Base-by-base conservation (phyloP, 2,329 filamentous ascomycete species). In the Aspergillus eucalypticola region DNA sequence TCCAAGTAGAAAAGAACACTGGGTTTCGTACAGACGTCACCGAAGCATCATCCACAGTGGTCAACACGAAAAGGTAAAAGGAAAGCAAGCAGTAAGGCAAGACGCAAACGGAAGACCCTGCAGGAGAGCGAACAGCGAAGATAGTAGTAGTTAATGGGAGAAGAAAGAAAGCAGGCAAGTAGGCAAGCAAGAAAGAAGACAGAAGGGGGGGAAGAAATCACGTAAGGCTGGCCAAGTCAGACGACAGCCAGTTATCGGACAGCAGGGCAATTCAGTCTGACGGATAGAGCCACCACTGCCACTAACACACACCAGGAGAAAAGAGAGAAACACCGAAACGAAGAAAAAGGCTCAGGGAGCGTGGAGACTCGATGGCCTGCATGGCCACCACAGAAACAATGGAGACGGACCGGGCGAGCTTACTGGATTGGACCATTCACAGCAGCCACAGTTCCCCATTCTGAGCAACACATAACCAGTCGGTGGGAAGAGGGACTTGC, bases 11-110 rank as follows among this genome's bases (percentile, higher is more conserved):
- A 11, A 38, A 49, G 55, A 35, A 35, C 42, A 8, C n/a, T 29
- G 35, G 48, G 35, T 57, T 50, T 35, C 32, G 10, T 44, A 51
- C 27, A 49, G 58, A 64, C 60, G 64, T 64, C 64, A 64, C 56
- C 44, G 25, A n/a, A 42, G 60, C 60, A 66, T 64, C 62, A 66
- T 60, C 49, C 57, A 53, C 42, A 27, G 25, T 10, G 35, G 35
- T 27, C 17, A 51, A 48, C 32, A 21, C 23, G 51, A 42, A 23
- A 35, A 32, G 42, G 29, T 49, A 32, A 19, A 46, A 41, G 17
- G 46, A 19, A 15, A 25, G 51, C 46, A 44, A 21, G 42, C 29
- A 46, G 32, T 35, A 5, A 35, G 32, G 32, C 32, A 6, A 35
- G 11, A 35, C 11, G 44, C 42, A 23, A 29, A 19, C 23, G 39